phyloP scores from a whole-genome alignment of 495 filamentous ascomycete species.

The Thermothielavioides terrestris region DNA sequence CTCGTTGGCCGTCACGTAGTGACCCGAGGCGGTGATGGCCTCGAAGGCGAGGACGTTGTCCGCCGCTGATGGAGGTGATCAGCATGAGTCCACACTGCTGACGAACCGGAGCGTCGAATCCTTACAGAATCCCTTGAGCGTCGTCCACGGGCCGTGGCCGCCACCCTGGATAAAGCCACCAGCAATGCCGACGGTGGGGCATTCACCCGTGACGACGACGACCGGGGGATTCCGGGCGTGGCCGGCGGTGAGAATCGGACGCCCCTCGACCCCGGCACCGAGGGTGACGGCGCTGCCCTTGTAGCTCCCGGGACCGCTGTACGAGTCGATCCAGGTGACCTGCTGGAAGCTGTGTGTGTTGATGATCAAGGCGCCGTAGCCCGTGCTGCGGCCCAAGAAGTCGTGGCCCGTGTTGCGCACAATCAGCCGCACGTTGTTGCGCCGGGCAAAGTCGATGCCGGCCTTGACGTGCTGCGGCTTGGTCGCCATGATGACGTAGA shows the following conservation, averaged over 20 bases:
- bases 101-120: conserved; percentile 27
- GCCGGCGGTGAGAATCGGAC: conserved; percentile 37
- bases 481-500: conserved; percentile 38
- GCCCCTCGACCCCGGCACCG: conserved; percentile 49
- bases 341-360: conserved; percentile 55
- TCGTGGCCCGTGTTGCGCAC: conserved; percentile 56
- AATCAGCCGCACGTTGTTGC: conserved; percentile 50
- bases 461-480: conserved; percentile 33
- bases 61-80: conserved; percentile 27
- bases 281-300: conserved; percentile 37
- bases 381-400: conserved; percentile 45
- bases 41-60: conserved; percentile 47
- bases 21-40: conserved; percentile 47
- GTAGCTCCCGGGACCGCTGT: conserved; percentile 27
- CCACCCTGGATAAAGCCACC: conserved; percentile 50
- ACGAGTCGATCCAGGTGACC: conserved; percentile 33
- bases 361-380: conserved; percentile 47
- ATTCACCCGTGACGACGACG: conserved; percentile 42
- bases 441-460: conserved; percentile 44
- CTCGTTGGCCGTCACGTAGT: conserved; percentile 40
- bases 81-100: too few species aligned
- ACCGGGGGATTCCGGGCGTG: conserved; percentile 32
- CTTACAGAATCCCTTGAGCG: conserved; percentile 47
- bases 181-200: conserved; percentile 40
- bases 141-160: conserved; percentile 49